These are phyloP conservation scores for Suillus brevipes DNA, from an alignment of 768 basidiomycete species.

Conservation along the genomic window DNA sequence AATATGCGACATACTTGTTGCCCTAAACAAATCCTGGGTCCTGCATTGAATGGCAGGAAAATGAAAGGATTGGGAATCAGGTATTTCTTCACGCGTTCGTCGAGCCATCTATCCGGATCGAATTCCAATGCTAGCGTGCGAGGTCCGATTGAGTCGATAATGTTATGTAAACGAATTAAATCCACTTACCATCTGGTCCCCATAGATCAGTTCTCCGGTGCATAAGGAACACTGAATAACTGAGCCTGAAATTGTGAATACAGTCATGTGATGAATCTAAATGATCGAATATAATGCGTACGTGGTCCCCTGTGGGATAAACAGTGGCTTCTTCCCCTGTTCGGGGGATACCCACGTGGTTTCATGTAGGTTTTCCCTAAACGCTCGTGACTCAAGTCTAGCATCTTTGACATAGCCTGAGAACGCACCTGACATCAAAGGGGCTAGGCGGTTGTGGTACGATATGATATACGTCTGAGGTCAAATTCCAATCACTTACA, in stretches of 20 bases:
- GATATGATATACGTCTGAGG: neutral
- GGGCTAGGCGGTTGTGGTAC: constrained; percentile 24
- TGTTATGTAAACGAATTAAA: neutral
- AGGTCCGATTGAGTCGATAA: neutral
- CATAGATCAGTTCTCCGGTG: constrained; percentile 39
- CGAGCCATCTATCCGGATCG: constrained; percentile 44
- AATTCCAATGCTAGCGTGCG: constrained; percentile 28
- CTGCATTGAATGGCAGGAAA: constrained; percentile 45
- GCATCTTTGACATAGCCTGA: neutral
- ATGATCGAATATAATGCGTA: constrained; percentile 6
- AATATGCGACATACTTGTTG: constrained; percentile 33
- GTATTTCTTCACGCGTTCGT: constrained; percentile 35
- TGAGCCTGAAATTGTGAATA: constrained; percentile 18
- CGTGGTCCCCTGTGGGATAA: constrained; percentile 27
- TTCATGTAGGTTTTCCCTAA: constrained; percentile 24
- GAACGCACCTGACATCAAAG: constrained; percentile 32
- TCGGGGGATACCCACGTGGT: constrained; percentile 27
- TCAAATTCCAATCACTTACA: constrained; percentile 19
- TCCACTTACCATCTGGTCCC: constrained; percentile 35
- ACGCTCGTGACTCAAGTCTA: neutral
- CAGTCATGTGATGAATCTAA: neutral
- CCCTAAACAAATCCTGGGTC: constrained; percentile 39
- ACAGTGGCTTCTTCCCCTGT: constrained; percentile 28
- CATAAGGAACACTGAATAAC: constrained; percentile 32
- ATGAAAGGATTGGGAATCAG: constrained; percentile 41